Evolutionary conservation across 2,329 filamentous ascomycete species (phyloP), one percentile per base, ranked within the genome.

Genomic region (Geosmithia morbida): DNA sequence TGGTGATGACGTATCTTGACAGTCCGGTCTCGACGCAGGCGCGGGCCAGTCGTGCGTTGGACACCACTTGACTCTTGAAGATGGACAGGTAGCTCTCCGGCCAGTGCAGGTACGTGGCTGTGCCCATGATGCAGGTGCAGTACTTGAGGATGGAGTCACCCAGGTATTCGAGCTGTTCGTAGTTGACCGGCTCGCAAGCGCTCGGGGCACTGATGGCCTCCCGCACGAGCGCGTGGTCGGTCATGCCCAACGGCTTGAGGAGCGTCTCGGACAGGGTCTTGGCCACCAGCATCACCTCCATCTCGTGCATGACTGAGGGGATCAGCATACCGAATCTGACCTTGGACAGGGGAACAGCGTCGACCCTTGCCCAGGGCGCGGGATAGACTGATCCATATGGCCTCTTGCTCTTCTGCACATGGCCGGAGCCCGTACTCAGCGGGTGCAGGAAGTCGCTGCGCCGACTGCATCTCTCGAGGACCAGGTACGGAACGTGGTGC

Each of bases 141-240:
- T 83, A 76, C 56, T 97, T 97, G 39, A 97, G 69, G 2, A 94
- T 70, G 0, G 79, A 80, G 56, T 97, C 90, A 0, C 92, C 92
- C 0, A 96, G 66, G 54, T 94, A 94, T 59, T 97, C 92, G 0
- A 94, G 67, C 2, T 84, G 72, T 55, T 97, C 84, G 57, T 96
- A 96, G 52, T 95, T 75, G 0, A 70, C 72, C 1, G 66, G 60
- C 44, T 81, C 78, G 2, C 62, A 57, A 0, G 85, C 79, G 1
- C 69, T 70, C 0, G 81, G 76, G 0, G 85, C 69, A 46, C 75
- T 85, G 45, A 94, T 81, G 1, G 89, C 87, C 10, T 77, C 80
- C 1, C 79, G 59, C 0, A 94, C 58, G 33, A 83, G 65, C 1
- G 66, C 61, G 2, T 77, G 52, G 51, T 83, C 62, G 0, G 61